phyloP scores from a whole-genome alignment of 1,284 basidiomycete genomes.

The Papiliotrema flavescens region DNA sequence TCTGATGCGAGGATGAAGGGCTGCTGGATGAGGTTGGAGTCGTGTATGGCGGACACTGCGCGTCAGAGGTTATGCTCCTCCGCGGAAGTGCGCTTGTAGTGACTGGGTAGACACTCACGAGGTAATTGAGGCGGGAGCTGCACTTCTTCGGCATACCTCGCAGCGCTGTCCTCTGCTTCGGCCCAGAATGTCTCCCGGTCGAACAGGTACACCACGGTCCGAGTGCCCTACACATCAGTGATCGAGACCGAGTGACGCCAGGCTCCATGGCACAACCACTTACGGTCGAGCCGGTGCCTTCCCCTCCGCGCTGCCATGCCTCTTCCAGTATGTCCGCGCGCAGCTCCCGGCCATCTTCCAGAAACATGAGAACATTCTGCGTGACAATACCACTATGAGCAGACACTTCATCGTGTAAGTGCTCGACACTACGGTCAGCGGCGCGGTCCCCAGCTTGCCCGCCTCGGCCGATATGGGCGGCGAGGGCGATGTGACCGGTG shows the following conservation, averaged over 20 bases:
- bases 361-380: conserved; percentile 41
- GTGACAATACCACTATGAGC: conserved; percentile 17
- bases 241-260: not conserved
- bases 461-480: not conserved
- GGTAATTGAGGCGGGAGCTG: conserved; percentile 35
- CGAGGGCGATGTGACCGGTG: not conserved
- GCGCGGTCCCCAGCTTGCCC: not conserved
- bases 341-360: conserved; percentile 42
- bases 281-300: conserved; percentile 24
- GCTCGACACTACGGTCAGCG: conserved; percentile 26
- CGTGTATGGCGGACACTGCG: conserved; percentile 11
- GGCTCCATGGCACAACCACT: conserved; percentile 1
- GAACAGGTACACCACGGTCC: conserved; percentile 32
- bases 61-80: not conserved
- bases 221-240: conserved; percentile 1
- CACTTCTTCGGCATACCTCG: conserved; percentile 35
- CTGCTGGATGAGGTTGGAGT: conserved; percentile 24
- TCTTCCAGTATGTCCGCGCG: conserved; percentile 34
- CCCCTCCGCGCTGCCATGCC: conserved; percentile 37
- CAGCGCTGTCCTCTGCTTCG: conserved; percentile 38
- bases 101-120: conserved; percentile 31
- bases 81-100: not conserved
- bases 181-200: conserved; percentile 45
- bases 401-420: conserved; percentile 29
- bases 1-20: conserved; percentile 42